Conservation (phyloP, 805 yeast genomes). For the Candida coleopterorum region DNA sequence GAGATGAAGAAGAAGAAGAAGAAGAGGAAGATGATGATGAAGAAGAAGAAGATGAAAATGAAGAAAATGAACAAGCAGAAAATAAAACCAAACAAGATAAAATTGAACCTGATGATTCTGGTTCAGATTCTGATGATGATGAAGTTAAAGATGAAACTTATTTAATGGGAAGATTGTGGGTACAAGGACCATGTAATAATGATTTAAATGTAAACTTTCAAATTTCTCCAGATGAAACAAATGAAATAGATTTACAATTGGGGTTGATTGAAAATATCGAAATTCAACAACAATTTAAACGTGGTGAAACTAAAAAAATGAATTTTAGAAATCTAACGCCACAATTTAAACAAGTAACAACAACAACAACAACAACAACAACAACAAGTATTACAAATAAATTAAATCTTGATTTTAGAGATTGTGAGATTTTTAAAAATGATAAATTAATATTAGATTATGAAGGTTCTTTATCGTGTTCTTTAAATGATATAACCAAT, state of each 20-base stretch:
- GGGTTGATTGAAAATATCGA: slow-evolving; percentile 9
- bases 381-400: slow-evolving; percentile 24
- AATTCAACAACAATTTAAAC: slow-evolving; percentile 12
- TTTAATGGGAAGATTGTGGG: slow-evolving; percentile 80
- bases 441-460: slow-evolving; percentile 12
- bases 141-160: slow-evolving; percentile 50
- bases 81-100: slow-evolving; percentile 29
- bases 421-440: slow-evolving; percentile 12
- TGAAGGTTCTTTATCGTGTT: slow-evolving; percentile 15
- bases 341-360: slow-evolving; percentile 13
- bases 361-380: too few relatives aligned
- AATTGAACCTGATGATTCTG: slow-evolving; percentile 11
- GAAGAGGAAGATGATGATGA: slow-evolving; percentile 28
- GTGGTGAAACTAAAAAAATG: slow-evolving; percentile 15
- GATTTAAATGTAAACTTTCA: slow-evolving; percentile 31
- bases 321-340: slow-evolving; percentile 20
- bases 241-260: slow-evolving; percentile 33
- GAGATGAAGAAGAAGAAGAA: slow-evolving; percentile 38
- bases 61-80: slow-evolving; percentile 9
- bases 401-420: slow-evolving; percentile 24
- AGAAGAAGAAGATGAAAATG: too few relatives aligned
- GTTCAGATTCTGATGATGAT: slow-evolving; percentile 27
- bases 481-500: slow-evolving; percentile 19
- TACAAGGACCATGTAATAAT: slow-evolving; percentile 75
- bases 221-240: slow-evolving; percentile 7